Evolutionary conservation across 2,329 filamentous ascomycete species (phyloP), one percentile per base, ranked within the genome.

Genomic region (Exophiala xenobiotica): DNA sequence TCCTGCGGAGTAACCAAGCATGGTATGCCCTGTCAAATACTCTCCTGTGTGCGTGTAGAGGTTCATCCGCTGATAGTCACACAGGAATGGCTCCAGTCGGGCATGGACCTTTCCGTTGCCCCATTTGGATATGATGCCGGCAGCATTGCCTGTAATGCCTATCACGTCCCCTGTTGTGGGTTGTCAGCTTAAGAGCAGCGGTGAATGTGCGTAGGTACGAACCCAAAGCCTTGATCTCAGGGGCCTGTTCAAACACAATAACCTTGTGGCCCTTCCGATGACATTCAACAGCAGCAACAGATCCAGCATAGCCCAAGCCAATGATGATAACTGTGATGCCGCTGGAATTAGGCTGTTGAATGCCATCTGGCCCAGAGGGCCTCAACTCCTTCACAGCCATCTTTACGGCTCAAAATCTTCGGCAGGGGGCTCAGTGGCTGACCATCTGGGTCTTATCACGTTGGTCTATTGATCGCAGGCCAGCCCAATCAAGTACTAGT

Each of bases 231-330:
- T 33, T 40, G 37, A 40, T 40, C 16, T 23, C 37, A 8, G 70
- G 64, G 49, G 75, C 70, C 16, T 22, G 41, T 40, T 39, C 80
- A 63, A 82, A 81, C 53, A 83, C 74, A 45, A 74, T 67, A 12
- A 81, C 80, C 7, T 73, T 68, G 62, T 83, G 81, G 11, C 81
- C 29, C 16, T 33, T 33, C 16, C 29, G 29, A 33, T 33, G 29
- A 11, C 81, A 83, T 67, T 85, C 81, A 52, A 85, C 82, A 38
- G 81, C 81, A 14, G 80, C 78, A 6, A 79, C 79, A 16, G 84
- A 70, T 7, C 81, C 81, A 22, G 78, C 81, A 54, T 84, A 85
- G 19, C 81, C 81, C 68, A 42, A 11, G 6, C 41, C 41, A 29
- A 40, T 23, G 12, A 40, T 40, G 12, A 40, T 40, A 9, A 40